Evolutionary conservation across 2,329 filamentous ascomycete species (phyloP), one percentile per base, ranked within the genome.

Genomic region (Trichoderma sp.): DNA sequence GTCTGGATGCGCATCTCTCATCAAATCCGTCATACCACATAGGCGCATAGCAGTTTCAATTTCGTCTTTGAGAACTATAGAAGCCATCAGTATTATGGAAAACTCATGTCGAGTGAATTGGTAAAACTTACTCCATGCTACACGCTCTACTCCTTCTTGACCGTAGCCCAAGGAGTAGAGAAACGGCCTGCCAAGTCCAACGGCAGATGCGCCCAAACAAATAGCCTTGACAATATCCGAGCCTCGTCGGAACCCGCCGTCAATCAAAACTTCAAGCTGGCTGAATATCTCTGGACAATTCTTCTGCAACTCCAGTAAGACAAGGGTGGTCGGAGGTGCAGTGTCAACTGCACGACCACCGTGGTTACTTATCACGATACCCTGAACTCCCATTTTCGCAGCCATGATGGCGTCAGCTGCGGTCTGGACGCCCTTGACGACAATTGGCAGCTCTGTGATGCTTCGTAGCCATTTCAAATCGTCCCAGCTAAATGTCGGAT

Each of bases 1-100:
- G n/a, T 73, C 71, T 14, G 71, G 71, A 56, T 73, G 71, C 6
- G 71, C 71, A 18, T 73, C 71, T 27, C 41, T 53, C 59, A 73
- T 73, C 60, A 73, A 56, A 73, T 73, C 71, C 6, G 71, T 65
- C 60, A 73, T 73, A 11, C 71, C 71, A 16, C 71, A 73, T 18
- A 73, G 27, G 7, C 71, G 71, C 71, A 73, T 73, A 18, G 71
- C 71, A 21, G 71, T 65, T 38, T 73, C 71, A 2, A 73, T 73
- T 18, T 73, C 71, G 29, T 73, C 71, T 21, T 73, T 73, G 4
- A 73, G n/a, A 38, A 73, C 71, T 73, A 7, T 16, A 29, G 3
- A 65, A 9, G 5, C 9, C 4, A 24, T 73, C 9, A 73, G 29
- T 24, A 38, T 4, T 2, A 6, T 21, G 5, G 16, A 6, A 21